phyloP scores from a whole-genome alignment of 192 early-diverging fungal genomes.

The Linnemannia elongata region DNA sequence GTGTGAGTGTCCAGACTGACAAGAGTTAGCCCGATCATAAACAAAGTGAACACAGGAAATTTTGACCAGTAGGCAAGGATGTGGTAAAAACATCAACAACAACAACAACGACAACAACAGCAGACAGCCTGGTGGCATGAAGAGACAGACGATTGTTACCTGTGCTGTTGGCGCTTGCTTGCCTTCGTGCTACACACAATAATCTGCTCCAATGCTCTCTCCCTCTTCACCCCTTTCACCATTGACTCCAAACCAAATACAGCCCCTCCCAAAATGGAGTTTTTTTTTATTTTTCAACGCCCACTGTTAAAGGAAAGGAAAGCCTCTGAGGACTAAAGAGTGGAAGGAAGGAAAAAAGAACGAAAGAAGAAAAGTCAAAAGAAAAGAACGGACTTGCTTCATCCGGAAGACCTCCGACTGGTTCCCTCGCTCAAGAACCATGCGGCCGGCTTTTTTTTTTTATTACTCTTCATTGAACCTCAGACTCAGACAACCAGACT shows the following conservation, averaged over 20 bases:
- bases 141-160: not conserved
- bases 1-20: not conserved
- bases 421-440: constrained; percentile 5
- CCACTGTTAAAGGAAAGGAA: not conserved
- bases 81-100: constrained; percentile 8
- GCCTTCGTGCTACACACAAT: constrained; percentile 3
- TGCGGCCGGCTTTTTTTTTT: not conserved
- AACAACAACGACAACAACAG: too few species aligned
- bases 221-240: not conserved
- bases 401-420: constrained; percentile 11
- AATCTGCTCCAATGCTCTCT: not conserved
- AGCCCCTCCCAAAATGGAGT: not conserved
- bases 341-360: not conserved
- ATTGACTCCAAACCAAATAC: not conserved
- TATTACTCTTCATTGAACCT: not conserved
- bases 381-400: constrained; percentile 1
- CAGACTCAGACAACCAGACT: not conserved
- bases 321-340: too few species aligned
- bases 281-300: not conserved
- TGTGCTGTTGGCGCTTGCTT: constrained; percentile 2
- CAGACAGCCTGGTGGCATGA: not conserved
- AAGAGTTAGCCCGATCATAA: not conserved
- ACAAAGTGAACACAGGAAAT: not conserved
- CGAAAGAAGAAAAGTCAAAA: not conserved
- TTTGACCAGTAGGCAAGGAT: not conserved